phyloP scores from a whole-genome alignment of 164 flowering plant genomes.

The Liquidambar formosana region DNA sequence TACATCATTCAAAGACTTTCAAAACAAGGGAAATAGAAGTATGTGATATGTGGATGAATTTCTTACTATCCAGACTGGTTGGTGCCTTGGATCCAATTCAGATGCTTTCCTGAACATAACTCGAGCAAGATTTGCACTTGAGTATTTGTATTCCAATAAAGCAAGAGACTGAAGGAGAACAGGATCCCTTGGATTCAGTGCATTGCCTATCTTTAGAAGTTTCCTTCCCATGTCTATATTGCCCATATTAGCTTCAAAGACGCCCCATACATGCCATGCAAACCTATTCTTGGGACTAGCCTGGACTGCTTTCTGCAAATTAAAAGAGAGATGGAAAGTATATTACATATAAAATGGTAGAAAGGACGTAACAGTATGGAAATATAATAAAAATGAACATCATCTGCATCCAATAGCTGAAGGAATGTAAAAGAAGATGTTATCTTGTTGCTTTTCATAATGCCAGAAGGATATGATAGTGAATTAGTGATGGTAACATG shows the following conservation, averaged over 20 bases:
- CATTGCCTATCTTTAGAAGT: conserved; percentile 90
- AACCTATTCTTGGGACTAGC: conserved; percentile 98
- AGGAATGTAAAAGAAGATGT: not conserved
- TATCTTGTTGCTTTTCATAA: not conserved
- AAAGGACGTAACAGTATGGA: not conserved
- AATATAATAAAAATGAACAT: not conserved
- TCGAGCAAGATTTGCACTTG: conserved; percentile 79
- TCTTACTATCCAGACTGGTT: conserved; percentile 93
- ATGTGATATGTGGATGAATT: not conserved
- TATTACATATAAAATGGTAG: not conserved
- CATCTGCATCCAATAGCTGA: not conserved
- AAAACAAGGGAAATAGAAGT: not conserved
- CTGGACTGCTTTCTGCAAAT: conserved; percentile 75
- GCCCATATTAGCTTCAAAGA: conserved; percentile 81
- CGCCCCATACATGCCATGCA: conserved; percentile 98
- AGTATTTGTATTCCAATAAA: conserved; percentile 77
- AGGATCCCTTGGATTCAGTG: conserved; percentile 90
- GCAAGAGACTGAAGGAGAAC: conserved; percentile 96
- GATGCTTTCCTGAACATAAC: conserved; percentile 83
- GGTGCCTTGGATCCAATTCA: conserved; percentile 81
- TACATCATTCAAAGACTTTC: not conserved
- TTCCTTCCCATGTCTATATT: conserved; percentile 70
- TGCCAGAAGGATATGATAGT: not conserved
- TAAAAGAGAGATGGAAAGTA: not conserved
- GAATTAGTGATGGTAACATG: not conserved